Percentiles rank a stretch among this genome's conserved stretches.
Conservation (phyloP, 441 rosid species). For the Dalechampia spathulata region DNA sequence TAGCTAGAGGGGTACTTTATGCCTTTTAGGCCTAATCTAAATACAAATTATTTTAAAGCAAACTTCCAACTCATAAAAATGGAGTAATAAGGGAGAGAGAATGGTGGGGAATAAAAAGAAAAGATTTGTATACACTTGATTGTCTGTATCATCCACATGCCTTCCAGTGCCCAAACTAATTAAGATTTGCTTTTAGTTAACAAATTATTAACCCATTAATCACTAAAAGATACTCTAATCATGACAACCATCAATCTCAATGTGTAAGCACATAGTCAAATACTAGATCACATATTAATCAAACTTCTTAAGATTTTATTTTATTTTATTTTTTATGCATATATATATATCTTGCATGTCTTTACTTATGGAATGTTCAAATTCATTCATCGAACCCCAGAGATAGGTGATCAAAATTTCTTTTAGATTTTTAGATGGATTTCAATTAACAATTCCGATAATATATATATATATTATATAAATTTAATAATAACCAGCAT, state of each 20-base stretch:
- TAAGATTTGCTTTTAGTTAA: not conserved
- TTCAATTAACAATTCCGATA: too few species aligned
- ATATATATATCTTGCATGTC: too few species aligned
- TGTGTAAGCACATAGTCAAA: conserved; percentile 7
- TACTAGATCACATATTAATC: not conserved
- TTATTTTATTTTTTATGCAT: too few species aligned
- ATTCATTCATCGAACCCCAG: too few species aligned
- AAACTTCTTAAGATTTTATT: too few species aligned
- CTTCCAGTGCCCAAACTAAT: not conserved
- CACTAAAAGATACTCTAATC: conserved; percentile 5
- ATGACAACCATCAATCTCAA: conserved; percentile 13
- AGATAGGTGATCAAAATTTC: too few species aligned
- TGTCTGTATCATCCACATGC: conserved; percentile 10
- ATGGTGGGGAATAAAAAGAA: not conserved
- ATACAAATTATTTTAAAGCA: not conserved
- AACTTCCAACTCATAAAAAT: conserved; percentile 9
- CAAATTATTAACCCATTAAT: not conserved
- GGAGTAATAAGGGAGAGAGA: not conserved
- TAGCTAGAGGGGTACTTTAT: conserved; percentile 1
- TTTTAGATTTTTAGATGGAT: too few species aligned
- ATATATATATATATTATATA: too few species aligned
- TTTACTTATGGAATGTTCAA: too few species aligned
- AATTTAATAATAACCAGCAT: too few species aligned
- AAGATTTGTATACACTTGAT: not conserved
- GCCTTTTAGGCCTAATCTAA: not conserved